Evolutionary conservation across 2,329 filamentous ascomycete genomes (phyloP).

Genomic region (Hypoxylon sp.): DNA sequence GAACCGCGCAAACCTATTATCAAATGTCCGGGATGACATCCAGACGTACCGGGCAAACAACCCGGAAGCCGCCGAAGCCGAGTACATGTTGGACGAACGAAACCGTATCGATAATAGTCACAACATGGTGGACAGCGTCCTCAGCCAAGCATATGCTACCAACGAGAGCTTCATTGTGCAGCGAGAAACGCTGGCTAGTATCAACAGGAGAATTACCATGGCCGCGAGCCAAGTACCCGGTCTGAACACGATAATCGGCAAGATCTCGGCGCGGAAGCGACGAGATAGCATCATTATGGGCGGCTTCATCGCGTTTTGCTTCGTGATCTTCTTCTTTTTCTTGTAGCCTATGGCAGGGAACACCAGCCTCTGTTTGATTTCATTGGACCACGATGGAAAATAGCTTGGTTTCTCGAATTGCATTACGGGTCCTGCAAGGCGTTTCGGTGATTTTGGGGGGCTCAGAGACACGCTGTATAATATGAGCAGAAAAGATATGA

Average conservation of each 20-base stretch:
- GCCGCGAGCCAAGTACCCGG: constrained; percentile 94
- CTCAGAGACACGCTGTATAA: constrained; percentile 35
- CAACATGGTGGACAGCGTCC: constrained; percentile 87
- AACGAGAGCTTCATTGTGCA: constrained; percentile 92
- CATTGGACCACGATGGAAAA: constrained; percentile 26
- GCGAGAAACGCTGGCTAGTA: constrained; percentile 87
- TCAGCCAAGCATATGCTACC: constrained; percentile 96
- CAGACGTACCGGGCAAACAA: constrained; percentile 87
- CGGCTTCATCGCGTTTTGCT: constrained; percentile 91
- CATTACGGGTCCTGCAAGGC: constrained; percentile 40
- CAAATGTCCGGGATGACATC: constrained; percentile 92
- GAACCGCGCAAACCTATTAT: constrained; percentile 89
- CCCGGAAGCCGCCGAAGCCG: constrained; percentile 86
- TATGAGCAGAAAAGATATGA: constrained; percentile 25
- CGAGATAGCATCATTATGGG: constrained; percentile 96
- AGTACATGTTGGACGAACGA: constrained; percentile 97
- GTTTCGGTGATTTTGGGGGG: constrained; percentile 32
- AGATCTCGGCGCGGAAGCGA: constrained; percentile 95
- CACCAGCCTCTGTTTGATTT: constrained; percentile 8
- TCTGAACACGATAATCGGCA: constrained; percentile 89
- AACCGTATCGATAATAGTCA: constrained; percentile 89
- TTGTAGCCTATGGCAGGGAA: constrained; percentile 62
- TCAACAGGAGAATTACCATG: constrained; percentile 90
- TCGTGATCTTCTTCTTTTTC: constrained; percentile 87
- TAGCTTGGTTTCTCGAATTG: constrained; percentile 38